These are phyloP conservation scores for Apiotrichum akiyoshidainum DNA, from an alignment of 1,284 basidiomycete species.

Conservation along the genomic window DNA sequence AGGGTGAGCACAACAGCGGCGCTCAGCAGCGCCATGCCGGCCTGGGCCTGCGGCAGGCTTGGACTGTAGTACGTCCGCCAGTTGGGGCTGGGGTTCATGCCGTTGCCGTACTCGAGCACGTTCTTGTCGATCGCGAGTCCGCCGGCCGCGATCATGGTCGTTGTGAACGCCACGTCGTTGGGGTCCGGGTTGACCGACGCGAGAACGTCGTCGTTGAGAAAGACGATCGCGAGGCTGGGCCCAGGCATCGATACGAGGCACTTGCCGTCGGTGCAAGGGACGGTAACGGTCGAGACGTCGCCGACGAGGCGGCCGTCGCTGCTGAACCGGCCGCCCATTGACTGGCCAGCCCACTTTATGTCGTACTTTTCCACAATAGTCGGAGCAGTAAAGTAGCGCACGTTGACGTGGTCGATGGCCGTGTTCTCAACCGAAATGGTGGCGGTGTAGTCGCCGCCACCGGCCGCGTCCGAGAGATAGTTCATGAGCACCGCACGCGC, in stretches of 20 bases:
- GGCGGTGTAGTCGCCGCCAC: slow-evolving; percentile 50
- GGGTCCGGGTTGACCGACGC: slow-evolving; percentile 48
- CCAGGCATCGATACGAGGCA: slow-evolving; percentile 66
- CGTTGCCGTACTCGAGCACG: slow-evolving; percentile 49
- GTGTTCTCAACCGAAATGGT: background rate
- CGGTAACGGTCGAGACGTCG: slow-evolving; percentile 55
- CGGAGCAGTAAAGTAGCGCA: slow-evolving; percentile 51
- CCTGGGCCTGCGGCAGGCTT: background rate
- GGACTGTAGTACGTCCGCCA: slow-evolving; percentile 1
- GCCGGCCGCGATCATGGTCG: slow-evolving; percentile 47
- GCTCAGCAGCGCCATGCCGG: background rate
- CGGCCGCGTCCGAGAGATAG: slow-evolving; percentile 52
- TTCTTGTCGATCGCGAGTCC: slow-evolving; percentile 41
- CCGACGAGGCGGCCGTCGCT: slow-evolving; percentile 65
- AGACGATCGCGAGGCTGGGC: slow-evolving; percentile 69
- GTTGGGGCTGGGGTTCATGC: slow-evolving; percentile 13
- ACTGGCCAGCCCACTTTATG: slow-evolving; percentile 71
- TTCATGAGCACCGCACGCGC: slow-evolving; percentile 66
- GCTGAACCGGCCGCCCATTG: slow-evolving; percentile 62
- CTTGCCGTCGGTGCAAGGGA: slow-evolving; percentile 57
- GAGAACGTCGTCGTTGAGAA: slow-evolving; percentile 58
- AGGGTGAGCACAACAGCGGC: background rate
- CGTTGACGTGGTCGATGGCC: slow-evolving; percentile 17
- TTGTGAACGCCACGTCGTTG: slow-evolving; percentile 55
- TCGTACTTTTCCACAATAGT: slow-evolving; percentile 63